A percentile compares a stretch with the other conserved stretches of the same genome.
Conservation (phyloP, 169 alveolate species). For the Plasmodium relictum region DNA sequence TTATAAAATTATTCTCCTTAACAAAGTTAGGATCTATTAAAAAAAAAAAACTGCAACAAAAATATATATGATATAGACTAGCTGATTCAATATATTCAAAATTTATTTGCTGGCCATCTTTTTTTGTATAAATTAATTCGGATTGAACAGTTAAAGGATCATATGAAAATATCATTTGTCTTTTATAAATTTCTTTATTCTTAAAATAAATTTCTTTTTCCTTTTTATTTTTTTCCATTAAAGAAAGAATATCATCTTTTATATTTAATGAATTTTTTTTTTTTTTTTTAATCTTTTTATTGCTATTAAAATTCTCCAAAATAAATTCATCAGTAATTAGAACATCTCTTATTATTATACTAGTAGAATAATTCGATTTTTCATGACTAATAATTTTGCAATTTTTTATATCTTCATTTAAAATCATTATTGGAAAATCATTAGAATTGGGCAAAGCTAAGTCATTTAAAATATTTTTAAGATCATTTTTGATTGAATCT, state of each 20-base stretch:
- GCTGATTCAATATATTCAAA: slow-evolving; percentile 75
- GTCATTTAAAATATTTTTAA: slow-evolving; percentile 49
- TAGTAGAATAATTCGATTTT: slow-evolving; percentile 35
- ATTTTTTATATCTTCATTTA: slow-evolving; percentile 65
- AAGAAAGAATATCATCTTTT: neutral
- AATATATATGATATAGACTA: slow-evolving; percentile 64
- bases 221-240: slow-evolving; percentile 11
- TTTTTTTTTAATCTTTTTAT: slow-evolving; percentile 9
- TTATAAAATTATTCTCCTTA: slow-evolving; percentile 7
- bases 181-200: slow-evolving; percentile 65
- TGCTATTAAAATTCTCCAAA: slow-evolving; percentile 24
- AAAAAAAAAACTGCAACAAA: slow-evolving; percentile 66
- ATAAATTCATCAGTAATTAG: slow-evolving; percentile 62
- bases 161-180: slow-evolving; percentile 86
- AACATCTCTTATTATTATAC: slow-evolving; percentile 64
- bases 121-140: slow-evolving; percentile 71
- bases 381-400: slow-evolving; percentile 40
- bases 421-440: slow-evolving; percentile 71
- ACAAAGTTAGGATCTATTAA: slow-evolving; percentile 14
- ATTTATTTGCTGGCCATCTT: neutral
- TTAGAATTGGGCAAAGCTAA: slow-evolving; percentile 56
- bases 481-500: slow-evolving; percentile 46
- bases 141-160: slow-evolving; percentile 85
- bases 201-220: slow-evolving; percentile 42
- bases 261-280: neutral